Evolutionary conservation across 306 rosid genomes (phyloP).

Genomic region (Alnus glutinosa): DNA sequence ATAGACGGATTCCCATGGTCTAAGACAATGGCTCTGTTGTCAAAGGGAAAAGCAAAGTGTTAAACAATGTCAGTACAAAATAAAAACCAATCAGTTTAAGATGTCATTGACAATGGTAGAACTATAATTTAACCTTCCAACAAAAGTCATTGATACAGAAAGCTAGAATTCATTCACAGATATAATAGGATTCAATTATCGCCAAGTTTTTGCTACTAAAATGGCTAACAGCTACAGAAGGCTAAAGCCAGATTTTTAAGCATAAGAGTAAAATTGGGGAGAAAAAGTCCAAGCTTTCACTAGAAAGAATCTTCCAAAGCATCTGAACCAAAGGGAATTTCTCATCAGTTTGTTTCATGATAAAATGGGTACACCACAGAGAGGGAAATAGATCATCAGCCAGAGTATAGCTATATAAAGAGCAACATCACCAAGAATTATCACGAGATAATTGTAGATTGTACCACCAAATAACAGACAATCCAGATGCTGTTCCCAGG

Average conservation of each 20-base stretch:
- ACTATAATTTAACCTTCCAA: slow-evolving; percentile 1
- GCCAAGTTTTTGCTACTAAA: background rate
- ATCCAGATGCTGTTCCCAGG: background rate
- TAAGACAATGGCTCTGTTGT: slow-evolving; percentile 80
- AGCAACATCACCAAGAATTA: background rate
- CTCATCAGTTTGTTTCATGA: background rate
- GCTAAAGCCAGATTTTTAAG: background rate
- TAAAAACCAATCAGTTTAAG: slow-evolving; percentile 20
- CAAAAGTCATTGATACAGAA: background rate
- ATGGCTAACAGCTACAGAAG: background rate
- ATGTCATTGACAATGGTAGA: background rate
- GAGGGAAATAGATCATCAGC: background rate
- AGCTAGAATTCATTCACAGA: background rate
- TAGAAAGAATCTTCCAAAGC: background rate
- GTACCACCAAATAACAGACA: background rate
- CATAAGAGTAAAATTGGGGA: background rate
- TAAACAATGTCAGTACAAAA: background rate
- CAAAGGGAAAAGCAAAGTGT: slow-evolving; percentile 33
- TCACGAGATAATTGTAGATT: background rate
- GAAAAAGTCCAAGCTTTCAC: background rate
- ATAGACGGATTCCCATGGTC: slow-evolving; percentile 80
- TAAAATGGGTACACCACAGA: background rate
- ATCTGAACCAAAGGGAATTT: background rate
- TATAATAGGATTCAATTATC: background rate
- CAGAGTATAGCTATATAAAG: background rate